Conservation (phyloP, 176 grass and related monocot species). For the Carex kokanica region DNA sequence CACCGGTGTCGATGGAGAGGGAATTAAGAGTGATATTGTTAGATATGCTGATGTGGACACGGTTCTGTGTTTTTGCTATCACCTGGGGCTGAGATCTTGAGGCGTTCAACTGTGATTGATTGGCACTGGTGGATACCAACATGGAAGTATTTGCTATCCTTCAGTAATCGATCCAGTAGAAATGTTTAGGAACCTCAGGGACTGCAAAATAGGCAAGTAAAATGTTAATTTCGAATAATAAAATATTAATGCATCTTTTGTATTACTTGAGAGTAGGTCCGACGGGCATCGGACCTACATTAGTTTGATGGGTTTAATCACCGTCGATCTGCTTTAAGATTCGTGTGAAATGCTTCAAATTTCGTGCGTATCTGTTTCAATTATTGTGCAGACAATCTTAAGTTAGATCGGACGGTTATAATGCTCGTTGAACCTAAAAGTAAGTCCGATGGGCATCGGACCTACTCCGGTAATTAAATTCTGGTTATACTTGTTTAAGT, state of each 20-base stretch:
- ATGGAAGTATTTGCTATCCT: slow-evolving; percentile 47
- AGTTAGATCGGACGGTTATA: too few relatives aligned
- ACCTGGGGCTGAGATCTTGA: slow-evolving; percentile 37
- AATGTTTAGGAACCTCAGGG: background rate
- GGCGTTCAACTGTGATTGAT: background rate
- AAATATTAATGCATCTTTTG: background rate
- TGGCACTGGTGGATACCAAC: slow-evolving; percentile 23
- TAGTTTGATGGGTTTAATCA: too few relatives aligned
- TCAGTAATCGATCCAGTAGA: background rate
- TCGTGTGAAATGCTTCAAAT: too few relatives aligned
- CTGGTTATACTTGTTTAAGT: background rate
- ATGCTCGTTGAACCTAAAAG: too few relatives aligned
- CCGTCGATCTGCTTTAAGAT: too few relatives aligned
- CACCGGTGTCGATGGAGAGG: slow-evolving; percentile 29
- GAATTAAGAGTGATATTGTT: slow-evolving; percentile 25
- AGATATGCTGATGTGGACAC: slow-evolving; percentile 39
- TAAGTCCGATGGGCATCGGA: too few relatives aligned
- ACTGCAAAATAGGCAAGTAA: background rate
- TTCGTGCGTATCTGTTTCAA: too few relatives aligned
- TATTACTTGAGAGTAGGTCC: too few relatives aligned
- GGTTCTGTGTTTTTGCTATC: slow-evolving; percentile 65
- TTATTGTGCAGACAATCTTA: too few relatives aligned
- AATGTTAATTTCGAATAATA: background rate
- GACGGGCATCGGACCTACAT: too few relatives aligned
- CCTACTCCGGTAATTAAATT: background rate